A percentile compares a stretch with the other conserved stretches of the same genome.
These are phyloP conservation scores for Rauvolfia tetraphylla DNA, from an alignment of 257 asterid genomes.

Conservation along the genomic window DNA sequence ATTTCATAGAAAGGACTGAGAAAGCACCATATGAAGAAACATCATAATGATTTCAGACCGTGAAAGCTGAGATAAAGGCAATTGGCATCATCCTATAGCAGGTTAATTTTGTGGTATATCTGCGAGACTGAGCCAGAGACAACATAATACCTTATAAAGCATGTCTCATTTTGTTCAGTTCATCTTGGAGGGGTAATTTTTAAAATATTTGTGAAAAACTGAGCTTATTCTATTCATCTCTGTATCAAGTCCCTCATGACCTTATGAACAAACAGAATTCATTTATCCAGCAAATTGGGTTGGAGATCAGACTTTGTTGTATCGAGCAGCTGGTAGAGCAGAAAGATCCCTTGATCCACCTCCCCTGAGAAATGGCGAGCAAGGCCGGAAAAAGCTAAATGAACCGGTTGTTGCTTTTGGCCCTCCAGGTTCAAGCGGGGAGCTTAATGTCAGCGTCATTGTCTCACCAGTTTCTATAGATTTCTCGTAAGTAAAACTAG, in stretches of 20 bases:
- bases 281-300: constrained; percentile 80
- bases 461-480: constrained; percentile 66
- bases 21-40: neutral
- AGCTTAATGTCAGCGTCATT: constrained; percentile 87
- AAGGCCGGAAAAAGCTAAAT: constrained; percentile 40
- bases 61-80: neutral
- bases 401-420: constrained; percentile 89
- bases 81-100: neutral
- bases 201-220: neutral
- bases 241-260: neutral
- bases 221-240: neutral
- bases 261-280: constrained; percentile 47
- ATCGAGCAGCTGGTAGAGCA: constrained; percentile 71
- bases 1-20: neutral
- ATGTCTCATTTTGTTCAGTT: neutral
- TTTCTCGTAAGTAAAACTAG: constrained; percentile 56
- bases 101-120: too few relatives aligned
- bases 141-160: neutral
- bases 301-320: constrained; percentile 79
- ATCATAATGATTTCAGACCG: neutral
- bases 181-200: neutral
- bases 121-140: neutral
- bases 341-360: constrained; percentile 80
- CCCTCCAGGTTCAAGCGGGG: constrained; percentile 92
- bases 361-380: constrained; percentile 32